Percentiles rank a stretch among this genome's conserved stretches.
Conservation (phyloP, 495 filamentous ascomycete genomes). For the Penicillium riverlandense region DNA sequence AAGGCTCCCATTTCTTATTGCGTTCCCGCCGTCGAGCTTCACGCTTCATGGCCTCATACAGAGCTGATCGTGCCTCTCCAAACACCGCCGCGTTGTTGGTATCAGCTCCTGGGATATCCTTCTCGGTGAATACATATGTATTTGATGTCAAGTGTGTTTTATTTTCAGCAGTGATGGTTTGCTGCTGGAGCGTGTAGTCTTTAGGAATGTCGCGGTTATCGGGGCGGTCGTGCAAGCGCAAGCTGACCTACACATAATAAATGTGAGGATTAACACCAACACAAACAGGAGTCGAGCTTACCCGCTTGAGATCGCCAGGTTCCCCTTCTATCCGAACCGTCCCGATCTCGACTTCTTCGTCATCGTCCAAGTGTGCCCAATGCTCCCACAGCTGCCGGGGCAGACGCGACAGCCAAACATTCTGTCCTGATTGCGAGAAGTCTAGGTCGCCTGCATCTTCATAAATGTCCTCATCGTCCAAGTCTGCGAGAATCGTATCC, state of each 20-base stretch:
- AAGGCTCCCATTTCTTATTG: slow-evolving; percentile 59
- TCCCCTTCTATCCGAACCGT: slow-evolving; percentile 59
- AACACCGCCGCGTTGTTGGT: slow-evolving; percentile 34
- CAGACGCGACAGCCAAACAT: slow-evolving; percentile 67
- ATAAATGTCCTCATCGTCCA: slow-evolving; percentile 70
- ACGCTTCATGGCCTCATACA: slow-evolving; percentile 42
- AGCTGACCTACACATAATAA: slow-evolving; percentile 30
- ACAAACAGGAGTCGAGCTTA: slow-evolving; percentile 12
- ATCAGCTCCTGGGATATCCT: slow-evolving; percentile 23
- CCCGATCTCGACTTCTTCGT: slow-evolving; percentile 64
- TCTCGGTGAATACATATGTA: slow-evolving; percentile 54
- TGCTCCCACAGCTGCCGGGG: slow-evolving; percentile 72
- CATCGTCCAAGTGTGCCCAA: slow-evolving; percentile 51
- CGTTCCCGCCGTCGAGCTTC: slow-evolving; percentile 41
- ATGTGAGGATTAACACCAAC: background rate
- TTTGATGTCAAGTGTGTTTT: slow-evolving; percentile 52
- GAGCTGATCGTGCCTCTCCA: slow-evolving; percentile 36
- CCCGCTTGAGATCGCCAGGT: slow-evolving; percentile 46
- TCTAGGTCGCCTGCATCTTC: slow-evolving; percentile 86
- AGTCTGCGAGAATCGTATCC: slow-evolving; percentile 46
- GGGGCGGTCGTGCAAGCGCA: slow-evolving; percentile 46
- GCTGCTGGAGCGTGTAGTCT: slow-evolving; percentile 70
- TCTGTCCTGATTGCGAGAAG: slow-evolving; percentile 52
- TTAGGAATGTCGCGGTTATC: slow-evolving; percentile 65
- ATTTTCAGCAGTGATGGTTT: slow-evolving; percentile 40